phyloP scores from a whole-genome alignment of 2,329 filamentous ascomycete species.

The Paraconiothyrium brasiliense region DNA sequence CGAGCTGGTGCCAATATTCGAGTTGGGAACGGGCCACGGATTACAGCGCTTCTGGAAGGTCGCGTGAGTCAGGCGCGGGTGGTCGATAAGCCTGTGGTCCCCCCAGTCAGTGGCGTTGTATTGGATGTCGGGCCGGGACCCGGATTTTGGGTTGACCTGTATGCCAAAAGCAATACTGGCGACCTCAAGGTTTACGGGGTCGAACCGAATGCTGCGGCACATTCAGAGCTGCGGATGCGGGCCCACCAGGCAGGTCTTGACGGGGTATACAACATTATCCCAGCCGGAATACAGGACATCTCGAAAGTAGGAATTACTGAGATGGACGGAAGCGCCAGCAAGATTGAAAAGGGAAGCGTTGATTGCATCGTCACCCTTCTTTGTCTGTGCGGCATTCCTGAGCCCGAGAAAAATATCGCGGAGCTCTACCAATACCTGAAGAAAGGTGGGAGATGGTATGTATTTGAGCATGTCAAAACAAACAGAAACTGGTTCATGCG shows the following conservation, averaged over 20 bases:
- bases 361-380: slow-evolving; percentile 11
- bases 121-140: slow-evolving; percentile 11
- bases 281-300: slow-evolving; percentile 11
- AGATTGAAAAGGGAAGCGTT: slow-evolving; percentile 11
- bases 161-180: slow-evolving; percentile 6
- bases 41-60: slow-evolving; percentile 15
- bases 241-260: slow-evolving; percentile 9
- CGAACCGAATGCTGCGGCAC: slow-evolving; percentile 4
- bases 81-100: slow-evolving; percentile 6
- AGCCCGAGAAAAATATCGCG: slow-evolving; percentile 10
- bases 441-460: slow-evolving; percentile 11
- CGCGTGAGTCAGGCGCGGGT: slow-evolving; percentile 9
- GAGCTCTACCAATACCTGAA: slow-evolving; percentile 13
- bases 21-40: slow-evolving; percentile 5
- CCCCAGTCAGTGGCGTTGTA: slow-evolving; percentile 6
- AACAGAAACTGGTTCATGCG: slow-evolving; percentile 2
- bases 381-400: slow-evolving; percentile 10
- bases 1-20: slow-evolving; percentile 10
- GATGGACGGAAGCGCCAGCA: slow-evolving; percentile 3
- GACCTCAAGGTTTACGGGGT: slow-evolving; percentile 9
- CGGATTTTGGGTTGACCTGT: slow-evolving; percentile 12
- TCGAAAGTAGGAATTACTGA: background rate
- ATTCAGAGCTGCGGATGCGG: background rate
- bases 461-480: slow-evolving; percentile 6
- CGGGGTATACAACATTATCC: slow-evolving; percentile 6